phyloP scores from a whole-genome alignment of 768 basidiomycete species.

The Crassisporium funariophilum region DNA sequence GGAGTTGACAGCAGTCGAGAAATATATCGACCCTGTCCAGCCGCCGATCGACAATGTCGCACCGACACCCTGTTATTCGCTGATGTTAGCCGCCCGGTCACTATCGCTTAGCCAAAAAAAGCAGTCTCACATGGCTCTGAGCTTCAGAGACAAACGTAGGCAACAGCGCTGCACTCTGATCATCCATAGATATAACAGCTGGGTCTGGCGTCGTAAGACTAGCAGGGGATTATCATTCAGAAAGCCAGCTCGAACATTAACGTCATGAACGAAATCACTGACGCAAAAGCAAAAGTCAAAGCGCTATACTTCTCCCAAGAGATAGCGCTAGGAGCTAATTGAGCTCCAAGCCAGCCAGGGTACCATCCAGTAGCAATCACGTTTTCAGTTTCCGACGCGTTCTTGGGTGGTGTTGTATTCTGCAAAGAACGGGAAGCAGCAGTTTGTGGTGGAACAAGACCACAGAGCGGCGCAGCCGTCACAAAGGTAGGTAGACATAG shows the following conservation, averaged over 20 bases:
- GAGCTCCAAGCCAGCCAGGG: conserved; percentile 48
- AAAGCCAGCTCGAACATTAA: background rate
- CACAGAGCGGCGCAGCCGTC: conserved; percentile 33
- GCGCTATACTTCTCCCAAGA: conserved; percentile 58
- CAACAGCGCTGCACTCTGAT: conserved; percentile 47
- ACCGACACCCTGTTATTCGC: conserved; percentile 47
- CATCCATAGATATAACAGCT: conserved; percentile 35
- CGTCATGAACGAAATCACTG: conserved; percentile 14
- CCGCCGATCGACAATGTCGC: conserved; percentile 69
- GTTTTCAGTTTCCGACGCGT: conserved; percentile 15
- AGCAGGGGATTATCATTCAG: conserved; percentile 3
- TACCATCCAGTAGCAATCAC: conserved; percentile 59
- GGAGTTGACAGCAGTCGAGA: conserved; percentile 61
- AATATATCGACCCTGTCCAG: conserved; percentile 66
- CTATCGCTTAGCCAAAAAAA: background rate
- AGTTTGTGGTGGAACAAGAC: conserved; percentile 31
- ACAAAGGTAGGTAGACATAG: conserved; percentile 17
- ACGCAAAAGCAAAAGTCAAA: conserved; percentile 54
- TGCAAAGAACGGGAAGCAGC: conserved; percentile 4
- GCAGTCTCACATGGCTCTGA: conserved; percentile 37
- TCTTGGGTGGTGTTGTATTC: background rate
- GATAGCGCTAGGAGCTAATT: conserved; percentile 44
- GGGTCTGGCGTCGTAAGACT: conserved; percentile 40
- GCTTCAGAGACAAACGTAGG: conserved; percentile 57
- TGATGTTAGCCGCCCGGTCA: conserved; percentile 1